A percentile compares a stretch with the other conserved stretches of the same genome.
Evolutionary conservation across 129 eudicot species (phyloP).

Genomic region (Scalesia atractyloides): DNA sequence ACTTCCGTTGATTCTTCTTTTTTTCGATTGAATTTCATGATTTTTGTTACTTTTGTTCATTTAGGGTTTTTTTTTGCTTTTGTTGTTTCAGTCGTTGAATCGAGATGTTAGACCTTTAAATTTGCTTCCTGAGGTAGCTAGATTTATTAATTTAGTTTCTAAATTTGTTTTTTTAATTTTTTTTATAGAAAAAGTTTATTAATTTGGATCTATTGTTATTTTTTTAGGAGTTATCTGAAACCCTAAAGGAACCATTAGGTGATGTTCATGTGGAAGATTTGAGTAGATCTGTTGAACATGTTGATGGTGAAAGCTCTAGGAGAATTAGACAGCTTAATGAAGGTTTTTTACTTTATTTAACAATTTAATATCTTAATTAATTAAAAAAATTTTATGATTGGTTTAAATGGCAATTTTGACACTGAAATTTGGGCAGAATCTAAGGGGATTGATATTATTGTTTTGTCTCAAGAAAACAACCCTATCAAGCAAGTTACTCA

Average conservation of each 20-base stretch:
- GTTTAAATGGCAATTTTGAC: not conserved
- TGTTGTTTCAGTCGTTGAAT: constrained; percentile 49
- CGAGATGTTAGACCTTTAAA: constrained; percentile 54
- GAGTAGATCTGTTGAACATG: constrained; percentile 34
- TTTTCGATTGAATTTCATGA: not conserved
- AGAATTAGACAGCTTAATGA: constrained; percentile 67
- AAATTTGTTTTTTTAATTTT: not conserved
- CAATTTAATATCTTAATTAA: too few relatives aligned
- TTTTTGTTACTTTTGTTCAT: not conserved
- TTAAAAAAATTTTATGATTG: not conserved
- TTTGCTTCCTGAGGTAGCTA: constrained; percentile 72
- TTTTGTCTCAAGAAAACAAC: constrained; percentile 31
- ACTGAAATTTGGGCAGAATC: constrained; percentile 32
- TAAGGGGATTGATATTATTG: constrained; percentile 14
- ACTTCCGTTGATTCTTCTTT: not conserved
- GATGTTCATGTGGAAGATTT: constrained; percentile 26
- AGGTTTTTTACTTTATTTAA: constrained; percentile 51
- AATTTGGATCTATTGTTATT: not conserved
- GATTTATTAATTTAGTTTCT: not conserved
- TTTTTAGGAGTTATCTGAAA: constrained; percentile 53
- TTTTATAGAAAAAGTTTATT: not conserved
- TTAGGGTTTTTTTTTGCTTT: constrained; percentile 14
- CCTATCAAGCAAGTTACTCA: constrained; percentile 34
- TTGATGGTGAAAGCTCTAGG: constrained; percentile 39
- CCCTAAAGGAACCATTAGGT: not conserved